Base-by-base conservation (phyloP, 2,329 filamentous ascomycete species). In the Colletotrichum cereale region DNA sequence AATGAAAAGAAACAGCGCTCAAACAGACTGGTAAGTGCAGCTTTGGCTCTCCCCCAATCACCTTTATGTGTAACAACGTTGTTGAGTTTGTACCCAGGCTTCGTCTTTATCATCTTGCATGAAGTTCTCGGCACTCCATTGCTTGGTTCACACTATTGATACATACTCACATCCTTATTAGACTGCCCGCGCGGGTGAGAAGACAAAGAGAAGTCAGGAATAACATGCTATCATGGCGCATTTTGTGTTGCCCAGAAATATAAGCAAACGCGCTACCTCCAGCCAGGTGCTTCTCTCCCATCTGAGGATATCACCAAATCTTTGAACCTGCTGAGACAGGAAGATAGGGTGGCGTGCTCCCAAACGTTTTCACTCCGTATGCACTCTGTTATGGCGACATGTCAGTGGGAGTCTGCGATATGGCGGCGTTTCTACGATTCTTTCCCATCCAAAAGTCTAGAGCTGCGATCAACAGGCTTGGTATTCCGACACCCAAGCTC, bases 401-500 rank as follows among this genome's bases (percentile, higher is more conserved):
- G 11, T 61, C 48, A 21, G 38, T 16, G 5, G 53, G 26, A 26
- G 38, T 40, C 11, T 34, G 52, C 5, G 29, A 31, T 24, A 26
- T 40, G 7, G 34, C 40, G 4, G 57, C 58, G 7, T 61, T 67
- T 12, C 44, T 74, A 62, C 74, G 77, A 61, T 67, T 75, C 73
- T 72, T 74, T 38, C 52, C 52, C 52, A 73, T 64, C 72, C 73
- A 74, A 56, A 75, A 67, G 62, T 67, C 75, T 31, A 75, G 63
- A 55, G 62, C 61, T 78, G 61, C 84, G 34, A 74, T 78, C 71
- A 55, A 78, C 80, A 66, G 83, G 75, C 62, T 85, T 78, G 74
- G 75, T 42, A 78, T 74, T 2, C 77, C 79, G 34, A 80, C 66
- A 21, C 75, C 76, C 58, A 75, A 67, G 29, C 75, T 75, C 12